Base-by-base conservation (phyloP, 2,329 filamentous ascomycete genomes). In the Colletotrichum limetticola region DNA sequence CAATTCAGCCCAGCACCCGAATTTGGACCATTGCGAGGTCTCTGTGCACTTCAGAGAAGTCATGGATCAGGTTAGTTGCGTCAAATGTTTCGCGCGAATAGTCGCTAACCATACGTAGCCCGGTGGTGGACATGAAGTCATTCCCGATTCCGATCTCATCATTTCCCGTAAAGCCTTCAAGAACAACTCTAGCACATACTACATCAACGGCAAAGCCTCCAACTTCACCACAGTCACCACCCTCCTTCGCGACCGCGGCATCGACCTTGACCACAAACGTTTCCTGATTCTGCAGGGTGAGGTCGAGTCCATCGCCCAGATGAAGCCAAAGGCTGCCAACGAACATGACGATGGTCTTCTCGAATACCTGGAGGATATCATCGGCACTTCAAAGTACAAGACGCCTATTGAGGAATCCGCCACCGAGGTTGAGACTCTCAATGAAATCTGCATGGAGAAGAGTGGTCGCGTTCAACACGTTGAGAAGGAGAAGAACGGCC, bases 331-430 rank as follows among this genome's bases (percentile, higher is more conserved):
- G 82, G 97, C 97, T 4, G 92, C 90, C 55, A 96, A 94, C 77
- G 97, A 99, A 81, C 96, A 98, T 79, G 97, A 99, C 74, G 97
- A 99, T 78, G 97, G 97, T 14, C 89, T 99, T 4, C 88, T 99
- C 22, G 97, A 99, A 82, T 99, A 99, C 76, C 90, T 99, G 0
- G 97, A 99, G 82, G 97, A 99, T 79, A 99, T 99, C 74, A 98
- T 99, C 78, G 97, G 97, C 75, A 99, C 97, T 0, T 98, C 97
- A 6, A 98, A 98, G 81, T 99, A 99, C 86, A 99, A 99, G 85
- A 90, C 93, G 0, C 96, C 97, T 0, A 99, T 99, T 75, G 97
- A 99, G 77, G 97, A 99, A 84, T 92, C 95, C 0, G 96, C 95
- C 0, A 85, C 92, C 1, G 94, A 98, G 82, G 94, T 98, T 0